phyloP scores from a whole-genome alignment of 345 rosid genomes.

The Citrus mangshanensis region DNA sequence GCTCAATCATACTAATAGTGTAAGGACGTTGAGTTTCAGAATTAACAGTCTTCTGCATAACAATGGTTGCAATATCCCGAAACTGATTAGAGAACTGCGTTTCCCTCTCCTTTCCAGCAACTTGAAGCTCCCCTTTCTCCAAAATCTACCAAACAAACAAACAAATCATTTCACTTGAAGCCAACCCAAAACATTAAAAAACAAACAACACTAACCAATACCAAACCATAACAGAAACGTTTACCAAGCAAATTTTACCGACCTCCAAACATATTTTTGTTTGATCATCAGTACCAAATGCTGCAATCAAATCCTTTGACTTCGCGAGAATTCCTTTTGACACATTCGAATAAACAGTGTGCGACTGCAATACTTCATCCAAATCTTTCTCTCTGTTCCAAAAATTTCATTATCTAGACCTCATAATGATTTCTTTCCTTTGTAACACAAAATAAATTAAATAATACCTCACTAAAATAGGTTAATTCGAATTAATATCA shows the following conservation, averaged over 20 bases:
- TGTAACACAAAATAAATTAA: not conserved
- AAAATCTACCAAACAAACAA: constrained; percentile 48
- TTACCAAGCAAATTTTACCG: not conserved
- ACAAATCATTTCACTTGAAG: not conserved
- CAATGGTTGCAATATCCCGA: constrained; percentile 89
- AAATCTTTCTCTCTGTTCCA: constrained; percentile 80
- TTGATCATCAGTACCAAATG: constrained; percentile 84
- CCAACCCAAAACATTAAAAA: not conserved
- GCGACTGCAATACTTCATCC: constrained; percentile 96
- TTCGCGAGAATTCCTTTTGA: constrained; percentile 94
- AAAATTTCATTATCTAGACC: not conserved
- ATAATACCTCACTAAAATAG: not conserved
- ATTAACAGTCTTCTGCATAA: constrained; percentile 95
- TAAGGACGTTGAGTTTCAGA: constrained; percentile 93
- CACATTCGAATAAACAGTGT: constrained; percentile 83
- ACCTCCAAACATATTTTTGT: constrained; percentile 79
- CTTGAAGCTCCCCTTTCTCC: constrained; percentile 97
- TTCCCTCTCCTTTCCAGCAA: constrained; percentile 98
- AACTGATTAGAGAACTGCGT: constrained; percentile 88
- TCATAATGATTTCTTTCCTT: not conserved
- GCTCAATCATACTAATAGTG: constrained; percentile 90
- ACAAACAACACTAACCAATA: not conserved
- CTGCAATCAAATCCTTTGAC: constrained; percentile 62
- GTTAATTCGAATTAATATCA: not conserved
- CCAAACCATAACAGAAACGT: not conserved